Percentiles rank a stretch among this genome's conserved stretches.
Conservation (phyloP, 352 stramenopile species). For the Phytopythium oedochilum region DNA sequence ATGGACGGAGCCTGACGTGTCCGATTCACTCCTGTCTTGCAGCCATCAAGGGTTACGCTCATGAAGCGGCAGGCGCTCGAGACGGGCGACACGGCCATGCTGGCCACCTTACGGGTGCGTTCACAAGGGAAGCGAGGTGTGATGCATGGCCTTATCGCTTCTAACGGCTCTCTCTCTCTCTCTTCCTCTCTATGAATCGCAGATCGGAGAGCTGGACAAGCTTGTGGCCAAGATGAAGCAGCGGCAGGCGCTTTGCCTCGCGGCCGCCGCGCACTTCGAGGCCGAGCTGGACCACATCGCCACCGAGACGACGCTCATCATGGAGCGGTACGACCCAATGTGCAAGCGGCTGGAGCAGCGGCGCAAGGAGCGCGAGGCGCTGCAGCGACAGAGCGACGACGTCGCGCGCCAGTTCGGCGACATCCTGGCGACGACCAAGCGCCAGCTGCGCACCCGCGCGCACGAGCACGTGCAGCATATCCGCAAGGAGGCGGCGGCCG, state of each 20-base stretch:
- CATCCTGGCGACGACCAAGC: constrained; percentile 60
- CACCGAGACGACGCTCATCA: constrained; percentile 54
- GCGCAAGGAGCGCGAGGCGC: constrained; percentile 30
- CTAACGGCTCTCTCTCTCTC: neutral
- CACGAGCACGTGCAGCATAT: constrained; percentile 64
- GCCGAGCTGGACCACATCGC: constrained; percentile 60
- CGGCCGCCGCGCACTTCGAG: constrained; percentile 44
- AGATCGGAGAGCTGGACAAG: constrained; percentile 75
- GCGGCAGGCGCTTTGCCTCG: constrained; percentile 49
- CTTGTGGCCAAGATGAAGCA: constrained; percentile 66
- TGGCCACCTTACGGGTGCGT: constrained; percentile 58
- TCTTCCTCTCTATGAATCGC: too few species aligned
- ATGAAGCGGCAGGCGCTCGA: constrained; percentile 70
- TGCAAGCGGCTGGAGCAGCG: constrained; percentile 54
- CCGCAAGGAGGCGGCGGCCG: constrained; percentile 42
- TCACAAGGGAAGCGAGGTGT: neutral
- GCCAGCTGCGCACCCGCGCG: constrained; percentile 36
- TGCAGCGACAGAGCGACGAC: constrained; percentile 43
- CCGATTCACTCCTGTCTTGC: neutral
- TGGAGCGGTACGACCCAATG: constrained; percentile 59
- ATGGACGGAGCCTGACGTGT: neutral
- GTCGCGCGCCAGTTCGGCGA: constrained; percentile 56
- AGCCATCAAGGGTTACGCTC: constrained; percentile 50
- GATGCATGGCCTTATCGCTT: neutral
- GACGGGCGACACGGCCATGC: constrained; percentile 69